These are phyloP conservation scores for Saraca asoca DNA, from an alignment of 331 rosid species.

Conservation along the genomic window DNA sequence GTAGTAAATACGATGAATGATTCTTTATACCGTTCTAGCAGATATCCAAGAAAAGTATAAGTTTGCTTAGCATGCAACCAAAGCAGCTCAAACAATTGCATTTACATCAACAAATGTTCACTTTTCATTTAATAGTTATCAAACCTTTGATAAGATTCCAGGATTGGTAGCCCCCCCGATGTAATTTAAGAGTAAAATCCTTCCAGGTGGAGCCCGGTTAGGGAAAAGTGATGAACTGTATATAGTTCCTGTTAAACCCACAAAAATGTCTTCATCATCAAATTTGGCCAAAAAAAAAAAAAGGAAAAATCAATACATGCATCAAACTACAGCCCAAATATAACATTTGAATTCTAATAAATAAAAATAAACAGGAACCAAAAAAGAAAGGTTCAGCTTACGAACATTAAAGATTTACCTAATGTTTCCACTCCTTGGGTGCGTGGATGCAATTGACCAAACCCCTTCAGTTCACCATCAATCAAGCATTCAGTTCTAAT, in stretches of 20 bases:
- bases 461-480: conserved; percentile 86
- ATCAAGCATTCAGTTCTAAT: conserved; percentile 77
- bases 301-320: conserved; percentile 27
- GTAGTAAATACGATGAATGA: conserved; percentile 24
- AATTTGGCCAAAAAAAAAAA: conserved; percentile 3
- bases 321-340: conserved; percentile 5
- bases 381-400: conserved; percentile 20
- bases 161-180: conserved; percentile 96
- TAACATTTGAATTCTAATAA: conserved; percentile 12
- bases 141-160: conserved; percentile 77
- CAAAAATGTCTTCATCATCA: conserved; percentile 24
- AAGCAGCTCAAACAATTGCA: conserved; percentile 33
- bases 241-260: conserved; percentile 75
- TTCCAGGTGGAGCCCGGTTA: conserved; percentile 86
- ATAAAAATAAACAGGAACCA: not conserved
- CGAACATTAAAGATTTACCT: conserved; percentile 50
- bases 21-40: conserved; percentile 17
- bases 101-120: conserved; percentile 30
- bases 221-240: conserved; percentile 98
- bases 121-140: conserved; percentile 26
- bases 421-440: conserved; percentile 94
- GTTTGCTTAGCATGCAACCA: conserved; percentile 24
- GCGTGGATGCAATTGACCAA: conserved; percentile 97
- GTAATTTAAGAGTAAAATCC: conserved; percentile 89
- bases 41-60: not conserved